Conservation (phyloP, 1,284 basidiomycete genomes). For the Malassezia caprae region DNA sequence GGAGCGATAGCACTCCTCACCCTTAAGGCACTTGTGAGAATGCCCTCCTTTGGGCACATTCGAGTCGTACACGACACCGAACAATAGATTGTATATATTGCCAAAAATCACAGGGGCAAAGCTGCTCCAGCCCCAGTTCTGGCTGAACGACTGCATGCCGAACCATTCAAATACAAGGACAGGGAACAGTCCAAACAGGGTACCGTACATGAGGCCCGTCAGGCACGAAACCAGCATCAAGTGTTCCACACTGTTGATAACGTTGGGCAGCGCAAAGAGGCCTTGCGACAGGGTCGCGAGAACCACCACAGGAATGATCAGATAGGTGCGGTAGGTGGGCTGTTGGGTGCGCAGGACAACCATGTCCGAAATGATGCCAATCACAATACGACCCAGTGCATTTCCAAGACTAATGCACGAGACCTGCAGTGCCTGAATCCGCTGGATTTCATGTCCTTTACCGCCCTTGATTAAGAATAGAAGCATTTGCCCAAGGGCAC, state of each 20-base stretch:
- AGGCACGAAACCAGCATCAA: slow-evolving; percentile 68
- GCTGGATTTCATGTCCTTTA: slow-evolving; percentile 59
- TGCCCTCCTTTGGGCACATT: slow-evolving; percentile 14
- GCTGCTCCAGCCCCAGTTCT: slow-evolving; percentile 75
- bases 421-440: slow-evolving; percentile 65
- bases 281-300: slow-evolving; percentile 34
- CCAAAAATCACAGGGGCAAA: slow-evolving; percentile 68
- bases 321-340: slow-evolving; percentile 27
- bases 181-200: slow-evolving; percentile 65
- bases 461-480: slow-evolving; percentile 49
- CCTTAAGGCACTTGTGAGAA: slow-evolving; percentile 32
- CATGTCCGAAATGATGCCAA: slow-evolving; percentile 64
- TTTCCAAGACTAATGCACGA: slow-evolving; percentile 75
- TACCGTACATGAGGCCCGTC: slow-evolving; percentile 66
- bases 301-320: slow-evolving; percentile 34
- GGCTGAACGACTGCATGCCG: slow-evolving; percentile 67
- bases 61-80: slow-evolving; percentile 53
- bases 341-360: slow-evolving; percentile 24
- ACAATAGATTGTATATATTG: slow-evolving; percentile 72
- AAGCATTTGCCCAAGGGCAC: neutral
- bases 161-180: slow-evolving; percentile 77
- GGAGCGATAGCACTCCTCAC: slow-evolving; percentile 42
- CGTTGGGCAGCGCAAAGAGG: slow-evolving; percentile 34
- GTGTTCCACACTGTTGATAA: slow-evolving; percentile 56
- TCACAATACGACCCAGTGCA: slow-evolving; percentile 66